Percentiles rank a stretch among this genome's conserved stretches.
phyloP scores from a whole-genome alignment of 192 early-diverging fungal genomes.

The Coemansia sp. region DNA sequence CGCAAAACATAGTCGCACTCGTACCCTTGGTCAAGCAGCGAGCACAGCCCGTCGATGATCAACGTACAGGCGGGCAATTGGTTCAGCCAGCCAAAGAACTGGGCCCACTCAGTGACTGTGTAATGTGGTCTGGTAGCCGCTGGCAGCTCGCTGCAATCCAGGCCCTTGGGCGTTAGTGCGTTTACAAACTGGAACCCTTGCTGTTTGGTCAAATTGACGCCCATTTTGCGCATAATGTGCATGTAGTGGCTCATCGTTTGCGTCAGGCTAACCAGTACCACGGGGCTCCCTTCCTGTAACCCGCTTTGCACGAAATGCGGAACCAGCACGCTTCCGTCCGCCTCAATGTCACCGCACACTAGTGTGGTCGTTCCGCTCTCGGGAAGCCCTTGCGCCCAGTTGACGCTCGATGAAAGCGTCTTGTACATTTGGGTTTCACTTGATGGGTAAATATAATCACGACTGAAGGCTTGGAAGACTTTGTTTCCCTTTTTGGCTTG shows the following conservation, averaged over 20 bases:
- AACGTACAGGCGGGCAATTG: conserved; percentile 16
- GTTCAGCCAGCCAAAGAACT: conserved; percentile 26
- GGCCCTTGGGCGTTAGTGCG: neutral
- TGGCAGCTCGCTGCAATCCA: conserved; percentile 11
- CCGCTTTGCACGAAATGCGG: conserved; percentile 25
- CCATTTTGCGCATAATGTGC: conserved; percentile 53
- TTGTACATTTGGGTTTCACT: conserved; percentile 22
- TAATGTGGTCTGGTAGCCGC: conserved; percentile 28
- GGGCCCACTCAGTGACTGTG: conserved; percentile 23
- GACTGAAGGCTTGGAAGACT: too few relatives aligned
- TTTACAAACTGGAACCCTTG: conserved; percentile 31
- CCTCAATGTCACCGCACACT: conserved; percentile 16
- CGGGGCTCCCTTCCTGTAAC: neutral
- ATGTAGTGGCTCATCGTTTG: conserved; percentile 49
- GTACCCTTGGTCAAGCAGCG: conserved; percentile 28
- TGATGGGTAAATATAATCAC: too few relatives aligned
- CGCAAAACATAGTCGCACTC: neutral
- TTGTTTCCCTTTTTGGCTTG: too few relatives aligned
- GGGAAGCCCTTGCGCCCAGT: conserved; percentile 38
- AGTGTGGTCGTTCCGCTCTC: conserved; percentile 20
- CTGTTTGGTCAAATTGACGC: conserved; percentile 20
- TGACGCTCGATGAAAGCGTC: conserved; percentile 32
- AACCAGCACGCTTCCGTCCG: conserved; percentile 16
- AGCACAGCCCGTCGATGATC: conserved; percentile 35
- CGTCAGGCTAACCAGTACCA: conserved; percentile 29